Percentiles rank a stretch among this genome's conserved stretches.
Evolutionary conservation across 129 eudicot species (phyloP).

Genomic region (Solidago caesia): DNA sequence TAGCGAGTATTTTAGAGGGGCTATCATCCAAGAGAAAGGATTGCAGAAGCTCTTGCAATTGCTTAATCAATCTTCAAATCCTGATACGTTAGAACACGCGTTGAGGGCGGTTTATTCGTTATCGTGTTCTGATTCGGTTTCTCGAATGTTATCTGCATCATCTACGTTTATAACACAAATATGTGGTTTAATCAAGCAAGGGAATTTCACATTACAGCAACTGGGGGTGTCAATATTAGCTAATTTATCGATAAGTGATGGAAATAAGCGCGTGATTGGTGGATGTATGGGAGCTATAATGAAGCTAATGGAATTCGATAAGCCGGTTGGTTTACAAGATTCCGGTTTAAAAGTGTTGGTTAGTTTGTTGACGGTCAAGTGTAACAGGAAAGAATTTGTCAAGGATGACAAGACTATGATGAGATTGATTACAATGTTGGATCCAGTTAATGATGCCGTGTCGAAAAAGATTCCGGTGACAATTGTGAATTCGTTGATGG

Average conservation of each 20-base stretch:
- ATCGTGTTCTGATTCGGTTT: slow-evolving; percentile 48
- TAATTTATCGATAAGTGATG: slow-evolving; percentile 51
- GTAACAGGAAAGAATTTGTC: slow-evolving; percentile 69
- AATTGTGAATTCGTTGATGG: slow-evolving; percentile 61
- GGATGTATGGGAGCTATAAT: slow-evolving; percentile 72
- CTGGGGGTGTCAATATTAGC: slow-evolving; percentile 49
- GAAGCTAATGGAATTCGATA: slow-evolving; percentile 59
- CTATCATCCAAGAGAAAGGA: slow-evolving; percentile 53
- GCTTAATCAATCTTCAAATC: slow-evolving; percentile 54
- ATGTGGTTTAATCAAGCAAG: slow-evolving; percentile 54
- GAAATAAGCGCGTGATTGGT: slow-evolving; percentile 49
- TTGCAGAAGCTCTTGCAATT: slow-evolving; percentile 52
- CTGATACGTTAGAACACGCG: slow-evolving; percentile 59
- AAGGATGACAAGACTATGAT: slow-evolving; percentile 79
- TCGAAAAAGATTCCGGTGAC: slow-evolving; percentile 74
- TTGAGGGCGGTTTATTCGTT: slow-evolving; percentile 66
- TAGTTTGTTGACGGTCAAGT: slow-evolving; percentile 50
- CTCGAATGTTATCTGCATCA: slow-evolving; percentile 47
- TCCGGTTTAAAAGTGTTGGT: slow-evolving; percentile 52
- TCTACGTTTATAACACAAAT: slow-evolving; percentile 47
- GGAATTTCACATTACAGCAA: slow-evolving; percentile 58
- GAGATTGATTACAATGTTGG: slow-evolving; percentile 73
- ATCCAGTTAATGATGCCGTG: slow-evolving; percentile 62
- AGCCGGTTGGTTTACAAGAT: slow-evolving; percentile 71
- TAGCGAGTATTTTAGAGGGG: slow-evolving; percentile 45